A percentile compares a stretch with the other conserved stretches of the same genome.
Conservation (phyloP, 805 yeast genomes). For the Wickerhamiella vanderwaltii region DNA sequence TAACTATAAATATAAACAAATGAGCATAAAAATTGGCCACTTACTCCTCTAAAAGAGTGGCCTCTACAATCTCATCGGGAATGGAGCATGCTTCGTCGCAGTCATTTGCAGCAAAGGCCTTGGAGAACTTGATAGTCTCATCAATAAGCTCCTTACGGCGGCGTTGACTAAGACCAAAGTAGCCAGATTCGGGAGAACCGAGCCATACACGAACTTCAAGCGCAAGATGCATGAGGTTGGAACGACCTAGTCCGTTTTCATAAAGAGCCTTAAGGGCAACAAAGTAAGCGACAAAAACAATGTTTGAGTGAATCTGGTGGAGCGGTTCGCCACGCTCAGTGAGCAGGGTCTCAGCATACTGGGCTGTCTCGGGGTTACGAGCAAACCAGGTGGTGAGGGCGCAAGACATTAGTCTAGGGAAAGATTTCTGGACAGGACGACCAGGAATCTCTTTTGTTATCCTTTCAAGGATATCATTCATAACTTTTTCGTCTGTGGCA, state of each 20-base stretch:
- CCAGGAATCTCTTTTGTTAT: neutral
- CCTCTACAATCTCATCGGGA: conserved; percentile 3
- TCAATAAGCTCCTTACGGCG: conserved; percentile 44
- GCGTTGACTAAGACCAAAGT: conserved; percentile 30
- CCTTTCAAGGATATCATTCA: neutral
- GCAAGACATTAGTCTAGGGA: conserved; percentile 5
- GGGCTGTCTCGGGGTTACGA: neutral
- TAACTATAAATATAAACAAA: neutral
- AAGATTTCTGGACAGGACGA: neutral
- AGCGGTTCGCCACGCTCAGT: neutral
- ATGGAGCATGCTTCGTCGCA: conserved; percentile 11
- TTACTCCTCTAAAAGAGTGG: neutral
- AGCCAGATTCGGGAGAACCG: neutral
- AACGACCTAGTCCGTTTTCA: conserved; percentile 7
- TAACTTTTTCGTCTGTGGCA: neutral
- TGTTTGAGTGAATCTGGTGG: neutral
- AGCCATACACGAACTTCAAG: conserved; percentile 10
- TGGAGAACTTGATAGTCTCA: conserved; percentile 36
- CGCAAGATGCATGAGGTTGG: neutral
- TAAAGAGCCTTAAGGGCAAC: conserved; percentile 3
- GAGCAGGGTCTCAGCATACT: conserved; percentile 4
- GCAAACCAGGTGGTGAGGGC: conserved; percentile 4
- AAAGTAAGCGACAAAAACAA: neutral
- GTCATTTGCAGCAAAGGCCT: conserved; percentile 9
- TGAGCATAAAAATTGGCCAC: too few relatives aligned